These are phyloP conservation scores for Coemansia sp. DNA, from an alignment of 192 early-diverging fungal species.

Conservation along the genomic window DNA sequence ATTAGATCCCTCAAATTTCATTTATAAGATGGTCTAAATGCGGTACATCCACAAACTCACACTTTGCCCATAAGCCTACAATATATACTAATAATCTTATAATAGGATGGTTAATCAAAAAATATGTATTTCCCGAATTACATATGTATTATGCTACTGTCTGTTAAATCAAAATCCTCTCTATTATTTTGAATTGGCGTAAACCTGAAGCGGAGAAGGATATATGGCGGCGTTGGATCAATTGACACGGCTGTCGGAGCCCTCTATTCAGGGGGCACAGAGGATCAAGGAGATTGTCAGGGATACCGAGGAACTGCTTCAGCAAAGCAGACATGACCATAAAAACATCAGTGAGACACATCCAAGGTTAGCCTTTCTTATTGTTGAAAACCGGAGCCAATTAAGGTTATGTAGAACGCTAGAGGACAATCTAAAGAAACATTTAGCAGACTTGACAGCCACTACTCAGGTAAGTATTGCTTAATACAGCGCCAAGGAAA, in stretches of 20 bases:
- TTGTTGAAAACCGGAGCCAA: constrained; percentile 41
- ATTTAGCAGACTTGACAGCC: constrained; percentile 26
- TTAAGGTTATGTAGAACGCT: constrained; percentile 26
- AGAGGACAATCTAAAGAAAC: constrained; percentile 18
- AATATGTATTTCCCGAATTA: neutral
- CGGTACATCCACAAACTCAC: too few species aligned
- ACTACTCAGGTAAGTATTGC: constrained; percentile 9
- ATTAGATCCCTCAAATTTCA: too few species aligned
- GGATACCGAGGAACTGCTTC: constrained; percentile 22
- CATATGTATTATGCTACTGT: neutral
- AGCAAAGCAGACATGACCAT: constrained; percentile 34
- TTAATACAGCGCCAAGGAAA: neutral
- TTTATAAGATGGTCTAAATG: too few species aligned
- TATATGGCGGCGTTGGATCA: constrained; percentile 48
- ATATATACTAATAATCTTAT: neutral
- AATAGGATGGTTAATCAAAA: neutral
- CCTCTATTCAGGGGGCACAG: constrained; percentile 49
- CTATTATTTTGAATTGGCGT: neutral
- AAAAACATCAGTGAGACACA: constrained; percentile 34
- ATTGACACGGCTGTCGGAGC: constrained; percentile 49
- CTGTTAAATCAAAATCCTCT: neutral
- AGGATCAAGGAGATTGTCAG: constrained; percentile 19
- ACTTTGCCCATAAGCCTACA: neutral
- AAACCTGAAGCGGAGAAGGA: neutral
- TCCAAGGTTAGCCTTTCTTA: constrained; percentile 44